A percentile compares a stretch with the other conserved stretches of the same genome.
Conservation (phyloP, 1,284 basidiomycete genomes). For the Irpex rosettiformis region DNA sequence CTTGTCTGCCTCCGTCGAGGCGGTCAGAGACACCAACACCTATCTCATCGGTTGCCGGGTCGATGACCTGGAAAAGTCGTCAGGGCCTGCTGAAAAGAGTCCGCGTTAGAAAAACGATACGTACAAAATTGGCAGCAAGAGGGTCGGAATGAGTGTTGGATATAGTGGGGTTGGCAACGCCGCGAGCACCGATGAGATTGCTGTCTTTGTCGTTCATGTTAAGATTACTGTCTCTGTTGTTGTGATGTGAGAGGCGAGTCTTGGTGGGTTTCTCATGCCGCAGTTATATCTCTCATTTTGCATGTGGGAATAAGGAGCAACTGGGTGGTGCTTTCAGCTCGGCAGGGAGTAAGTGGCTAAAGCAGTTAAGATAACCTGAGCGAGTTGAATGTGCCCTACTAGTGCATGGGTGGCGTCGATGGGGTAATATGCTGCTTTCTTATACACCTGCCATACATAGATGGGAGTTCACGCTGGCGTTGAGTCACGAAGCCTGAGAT, state of each 20-base stretch:
- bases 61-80: constrained; percentile 31
- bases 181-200: constrained; percentile 28
- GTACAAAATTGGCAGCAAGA: constrained; percentile 40
- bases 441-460: neutral
- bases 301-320: neutral
- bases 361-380: no score
- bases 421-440: neutral
- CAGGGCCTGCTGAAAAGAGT: neutral
- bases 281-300: neutral
- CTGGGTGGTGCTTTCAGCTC: neutral
- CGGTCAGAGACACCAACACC: constrained; percentile 40
- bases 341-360: no score
- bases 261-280: neutral
- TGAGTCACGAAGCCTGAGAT: neutral
- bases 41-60: constrained; percentile 35
- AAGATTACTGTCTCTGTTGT: neutral
- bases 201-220: constrained; percentile 31
- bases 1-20: constrained; percentile 36
- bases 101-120: constrained; percentile 16
- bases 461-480: neutral
- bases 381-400: no score
- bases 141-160: constrained; percentile 36
- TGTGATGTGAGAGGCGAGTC: neutral
- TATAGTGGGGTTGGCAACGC: constrained; percentile 42
- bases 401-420: neutral